Evolutionary conservation across 1,284 basidiomycete genomes (phyloP).

Genomic region (Cutaneotrichosporon sp.): DNA sequence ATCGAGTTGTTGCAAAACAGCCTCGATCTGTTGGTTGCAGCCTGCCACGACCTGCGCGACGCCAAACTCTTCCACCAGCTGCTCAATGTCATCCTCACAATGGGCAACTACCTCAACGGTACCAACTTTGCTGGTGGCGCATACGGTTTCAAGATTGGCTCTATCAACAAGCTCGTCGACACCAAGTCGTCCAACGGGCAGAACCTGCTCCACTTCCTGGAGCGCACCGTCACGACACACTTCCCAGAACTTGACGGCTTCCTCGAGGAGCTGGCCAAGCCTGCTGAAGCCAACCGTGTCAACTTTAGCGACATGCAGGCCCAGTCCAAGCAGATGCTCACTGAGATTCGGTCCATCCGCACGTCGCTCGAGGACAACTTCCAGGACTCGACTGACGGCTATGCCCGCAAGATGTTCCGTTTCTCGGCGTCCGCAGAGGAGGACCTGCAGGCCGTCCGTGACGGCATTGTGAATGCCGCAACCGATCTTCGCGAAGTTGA

Average conservation of each 20-base stretch:
- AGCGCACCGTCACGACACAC: conserved; percentile 78
- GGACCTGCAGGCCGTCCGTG: conserved; percentile 71
- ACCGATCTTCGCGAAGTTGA: conserved; percentile 73
- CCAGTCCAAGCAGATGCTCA: conserved; percentile 58
- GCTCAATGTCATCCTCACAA: conserved; percentile 68
- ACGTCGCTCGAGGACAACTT: conserved; percentile 75
- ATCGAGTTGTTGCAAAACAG: conserved; percentile 64
- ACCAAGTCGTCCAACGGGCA: conserved; percentile 92
- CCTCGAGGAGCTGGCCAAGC: conserved; percentile 79
- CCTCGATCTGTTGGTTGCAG: conserved; percentile 70
- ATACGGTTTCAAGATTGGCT: conserved; percentile 93
- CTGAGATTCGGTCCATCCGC: conserved; percentile 70
- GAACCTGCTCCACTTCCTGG: conserved; percentile 90
- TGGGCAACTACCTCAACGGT: conserved; percentile 98
- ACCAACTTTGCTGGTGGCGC: conserved; percentile 95
- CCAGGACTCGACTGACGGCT: conserved; percentile 64
- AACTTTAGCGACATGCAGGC: conserved; percentile 41
- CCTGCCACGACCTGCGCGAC: conserved; percentile 66
- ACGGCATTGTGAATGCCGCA: conserved; percentile 77
- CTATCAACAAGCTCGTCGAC: conserved; percentile 98
- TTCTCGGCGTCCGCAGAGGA: conserved; percentile 70
- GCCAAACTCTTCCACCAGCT: conserved; percentile 82
- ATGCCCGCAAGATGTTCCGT: conserved; percentile 81
- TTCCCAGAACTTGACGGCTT: conserved; percentile 86
- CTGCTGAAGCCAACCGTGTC: conserved; percentile 82